Base-by-base conservation (phyloP, 352 stramenopile species). In the Phytophthora sp. region DNA sequence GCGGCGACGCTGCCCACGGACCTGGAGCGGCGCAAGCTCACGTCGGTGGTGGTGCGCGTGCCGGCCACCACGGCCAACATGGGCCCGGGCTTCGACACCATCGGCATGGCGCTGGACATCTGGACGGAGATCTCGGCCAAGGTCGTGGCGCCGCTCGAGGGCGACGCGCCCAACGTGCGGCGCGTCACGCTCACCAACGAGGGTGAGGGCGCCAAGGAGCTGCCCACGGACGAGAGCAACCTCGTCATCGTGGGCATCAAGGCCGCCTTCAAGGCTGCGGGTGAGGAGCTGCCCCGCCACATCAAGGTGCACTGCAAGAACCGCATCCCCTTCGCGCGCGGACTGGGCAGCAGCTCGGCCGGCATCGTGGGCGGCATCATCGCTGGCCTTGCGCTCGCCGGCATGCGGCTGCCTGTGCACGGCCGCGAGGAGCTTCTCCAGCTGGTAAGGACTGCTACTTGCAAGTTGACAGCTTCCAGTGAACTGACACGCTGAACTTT, bases 361-460 rank as follows among this genome's bases (percentile, higher is more conserved):
- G 97, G 96, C n/a, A 99, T 99, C 77, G 96, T 99, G 18, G 97
- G 94, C 27, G 97, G 97, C 20, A 97, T 99, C 72, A 98, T 99
- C 64, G 97, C 97, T 2, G 97, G 97, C 34, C 87, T 99, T n/a
- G 95, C 98, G 26, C 84, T 99, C 43, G 92, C 97, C 4, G 97
- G 97, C 45, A 96, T 98, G 87, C 82, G 91, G 12, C 73, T 98
- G 28, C 85, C 91, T 0, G 89, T 96, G 49, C 85, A 77, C 37
- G 90, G 87, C 31, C 84, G 82, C 31, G 97, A 99, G 68, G 92
- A 97, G 69, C 84, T 99, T 38, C 78, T 99, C 62, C 97, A 99
- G 66, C 89, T 99, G 66, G 67, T 76, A 72, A 54, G 45, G 13
- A 12, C 32, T 66, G 32, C 27, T 32, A 2, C 35, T 2, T 39